Conservation (phyloP, 495 filamentous ascomycete genomes). For the Lophiostoma macrostomum region DNA sequence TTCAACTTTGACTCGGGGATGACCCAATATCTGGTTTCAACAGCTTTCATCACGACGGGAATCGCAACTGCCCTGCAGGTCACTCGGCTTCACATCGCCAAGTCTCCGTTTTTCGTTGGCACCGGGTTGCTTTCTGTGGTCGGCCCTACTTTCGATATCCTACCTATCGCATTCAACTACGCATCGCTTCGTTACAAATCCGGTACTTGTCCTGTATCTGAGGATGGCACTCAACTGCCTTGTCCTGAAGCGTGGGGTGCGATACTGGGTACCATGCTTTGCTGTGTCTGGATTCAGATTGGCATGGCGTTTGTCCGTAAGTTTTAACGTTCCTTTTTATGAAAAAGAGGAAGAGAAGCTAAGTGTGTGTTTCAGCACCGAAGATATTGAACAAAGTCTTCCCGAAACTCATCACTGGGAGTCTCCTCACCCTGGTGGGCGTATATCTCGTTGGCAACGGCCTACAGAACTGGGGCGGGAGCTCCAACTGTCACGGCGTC, state of each 20-base stretch:
- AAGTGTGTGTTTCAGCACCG: too few species aligned
- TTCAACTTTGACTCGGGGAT: constrained; percentile 37
- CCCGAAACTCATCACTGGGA: constrained; percentile 44
- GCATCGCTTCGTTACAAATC: constrained; percentile 39
- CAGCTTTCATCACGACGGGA: constrained; percentile 43
- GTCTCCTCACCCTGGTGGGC: constrained; percentile 43
- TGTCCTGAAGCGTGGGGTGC: constrained; percentile 44
- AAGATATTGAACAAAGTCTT: constrained; percentile 42
- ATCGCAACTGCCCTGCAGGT: constrained; percentile 44
- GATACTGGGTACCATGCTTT: constrained; percentile 42
- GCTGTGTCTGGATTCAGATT: constrained; percentile 44
- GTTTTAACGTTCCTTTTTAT: too few species aligned
- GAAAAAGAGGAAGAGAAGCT: too few species aligned
- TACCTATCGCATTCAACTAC: constrained; percentile 44
- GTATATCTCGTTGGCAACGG: constrained; percentile 40
- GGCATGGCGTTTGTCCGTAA: constrained; percentile 41
- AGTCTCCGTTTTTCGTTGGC: constrained; percentile 43
- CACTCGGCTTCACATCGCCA: constrained; percentile 39
- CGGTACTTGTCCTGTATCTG: constrained; percentile 34
- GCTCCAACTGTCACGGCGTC: constrained; percentile 38
- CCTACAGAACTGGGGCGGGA: constrained; percentile 44
- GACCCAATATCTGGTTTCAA: constrained; percentile 42
- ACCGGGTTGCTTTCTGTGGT: constrained; percentile 44
- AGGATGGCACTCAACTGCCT: constrained; percentile 37
- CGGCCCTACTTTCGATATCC: constrained; percentile 43